phyloP scores from a whole-genome alignment of 2,329 filamentous ascomycete species.

The Metarhizium brunneum region DNA sequence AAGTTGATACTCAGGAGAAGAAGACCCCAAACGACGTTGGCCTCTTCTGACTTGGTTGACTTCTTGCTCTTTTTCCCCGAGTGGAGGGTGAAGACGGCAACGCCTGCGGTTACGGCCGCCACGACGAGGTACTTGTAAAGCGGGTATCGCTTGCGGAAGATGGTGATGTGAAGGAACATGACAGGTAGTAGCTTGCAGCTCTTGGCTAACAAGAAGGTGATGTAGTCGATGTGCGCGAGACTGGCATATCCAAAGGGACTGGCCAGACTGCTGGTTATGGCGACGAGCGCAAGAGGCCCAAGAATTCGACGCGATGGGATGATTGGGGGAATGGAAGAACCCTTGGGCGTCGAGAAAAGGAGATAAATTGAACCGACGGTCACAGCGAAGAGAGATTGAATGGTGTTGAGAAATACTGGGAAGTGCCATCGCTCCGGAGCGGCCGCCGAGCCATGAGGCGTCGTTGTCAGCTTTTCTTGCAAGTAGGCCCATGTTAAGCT shows the following conservation, averaged over 20 bases:
- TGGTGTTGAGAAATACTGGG: slow-evolving; percentile 90
- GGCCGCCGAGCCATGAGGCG: slow-evolving; percentile 59
- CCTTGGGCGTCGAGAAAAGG: slow-evolving; percentile 45
- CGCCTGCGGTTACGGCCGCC: slow-evolving; percentile 78
- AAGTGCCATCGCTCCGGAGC: slow-evolving; percentile 77
- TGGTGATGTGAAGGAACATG: slow-evolving; percentile 89
- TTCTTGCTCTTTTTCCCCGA: slow-evolving; percentile 49
- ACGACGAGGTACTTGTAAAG: slow-evolving; percentile 96
- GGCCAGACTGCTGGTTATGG: slow-evolving; percentile 77
- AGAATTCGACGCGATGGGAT: slow-evolving; percentile 72
- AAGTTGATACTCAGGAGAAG: slow-evolving; percentile 81
- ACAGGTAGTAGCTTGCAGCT: slow-evolving; percentile 98
- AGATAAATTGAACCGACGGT: slow-evolving; percentile 77
- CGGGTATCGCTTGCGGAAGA: slow-evolving; percentile 84
- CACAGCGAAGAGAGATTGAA: slow-evolving; percentile 85
- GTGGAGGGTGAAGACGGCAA: slow-evolving; percentile 91
- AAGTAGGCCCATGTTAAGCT: slow-evolving; percentile 93
- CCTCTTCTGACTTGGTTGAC: slow-evolving; percentile 33
- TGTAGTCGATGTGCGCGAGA: slow-evolving; percentile 91
- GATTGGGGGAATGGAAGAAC: slow-evolving; percentile 45
- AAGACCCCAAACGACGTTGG: slow-evolving; percentile 68
- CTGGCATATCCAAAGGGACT: slow-evolving; percentile 94
- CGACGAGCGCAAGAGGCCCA: slow-evolving; percentile 71
- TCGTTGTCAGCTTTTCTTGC: slow-evolving; percentile 96
- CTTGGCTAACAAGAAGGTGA: slow-evolving; percentile 95